Base-by-base conservation (phyloP, 2,329 filamentous ascomycete genomes). In the Hypoxylon sp. region DNA sequence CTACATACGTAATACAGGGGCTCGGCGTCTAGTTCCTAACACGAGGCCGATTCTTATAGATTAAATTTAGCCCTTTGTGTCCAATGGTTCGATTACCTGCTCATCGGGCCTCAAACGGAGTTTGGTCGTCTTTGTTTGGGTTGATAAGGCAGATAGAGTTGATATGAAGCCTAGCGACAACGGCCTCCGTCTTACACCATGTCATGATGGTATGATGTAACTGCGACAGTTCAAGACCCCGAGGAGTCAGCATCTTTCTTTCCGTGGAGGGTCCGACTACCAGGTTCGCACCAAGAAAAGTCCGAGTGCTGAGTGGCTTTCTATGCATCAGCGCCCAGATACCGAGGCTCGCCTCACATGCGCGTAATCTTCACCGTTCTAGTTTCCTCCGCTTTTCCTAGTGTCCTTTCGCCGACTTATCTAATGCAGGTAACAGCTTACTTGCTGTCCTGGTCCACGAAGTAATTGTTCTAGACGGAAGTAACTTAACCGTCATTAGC, bases 1-100 rank as follows among this genome's bases (percentile, higher is more conserved):
- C 57, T 39, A 19, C 14, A 54, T 57, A 60, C 63, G 63, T 66
- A 66, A 66, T 55, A 8, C 19, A 33, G 44, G 57, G 63, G 63
- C 63, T 66, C 63, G 57, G 62, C 50, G 29, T 42, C 31, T n/a
- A 5, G 26, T 48, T 33, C 29, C 19, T 19, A 33, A 33, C 63
- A 60, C 63, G 63, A 60, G 63, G 55, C 22, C 24, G 35, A 35
- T 26, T 44, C 44, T 58, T 10, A n/a, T 13, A 35, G 55, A 47
- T 55, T 55, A 51, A 42, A 55, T 51, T 66, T 50, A 33, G 24
- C n/a, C 37, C 35, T 52, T 11, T 33, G 29, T 26, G 48, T 17
- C 24, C 24, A 17, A 17, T 37, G 31, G 31, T 59, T 65, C 42
- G 37, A 44, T 52, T 42, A 24, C 24, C 26, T 59, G 46, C 39